phyloP scores from a whole-genome alignment of 2,329 filamentous ascomycete genomes.

The Aspergillus calidoustus region DNA sequence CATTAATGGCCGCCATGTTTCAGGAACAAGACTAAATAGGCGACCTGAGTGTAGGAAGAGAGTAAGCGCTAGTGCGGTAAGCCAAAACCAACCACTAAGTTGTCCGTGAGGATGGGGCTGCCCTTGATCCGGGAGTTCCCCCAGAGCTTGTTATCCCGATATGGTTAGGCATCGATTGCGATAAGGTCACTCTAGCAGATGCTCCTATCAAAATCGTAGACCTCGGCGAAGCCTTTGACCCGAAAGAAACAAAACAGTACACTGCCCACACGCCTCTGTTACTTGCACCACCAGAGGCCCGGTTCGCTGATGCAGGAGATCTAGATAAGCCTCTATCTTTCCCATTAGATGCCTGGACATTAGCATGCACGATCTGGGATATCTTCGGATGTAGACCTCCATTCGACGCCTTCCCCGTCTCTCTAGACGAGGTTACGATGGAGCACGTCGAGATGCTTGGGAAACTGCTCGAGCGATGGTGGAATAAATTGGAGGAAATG shows the following conservation, averaged over 20 bases:
- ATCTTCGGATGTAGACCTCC: conserved; percentile 33
- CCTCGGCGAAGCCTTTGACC: conserved; percentile 31
- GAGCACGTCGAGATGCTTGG: conserved; percentile 35
- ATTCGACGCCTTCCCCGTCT: conserved; percentile 28
- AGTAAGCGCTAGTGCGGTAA: too few species aligned
- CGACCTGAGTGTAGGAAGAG: too few species aligned
- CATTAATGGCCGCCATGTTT: too few species aligned
- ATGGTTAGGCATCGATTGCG: conserved; percentile 27
- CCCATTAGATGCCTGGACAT: conserved; percentile 32
- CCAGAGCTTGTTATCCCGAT: conserved; percentile 23
- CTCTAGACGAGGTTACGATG: conserved; percentile 28
- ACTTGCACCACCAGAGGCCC: conserved; percentile 36
- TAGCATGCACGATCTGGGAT: conserved; percentile 39
- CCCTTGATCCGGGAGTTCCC: conserved; percentile 26
- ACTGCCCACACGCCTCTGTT: conserved; percentile 25
- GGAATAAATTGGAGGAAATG: conserved; percentile 30
- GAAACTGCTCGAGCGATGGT: conserved; percentile 28
- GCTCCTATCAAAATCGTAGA: conserved; percentile 26
- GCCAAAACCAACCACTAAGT: conserved; percentile 1
- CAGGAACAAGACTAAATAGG: too few species aligned
- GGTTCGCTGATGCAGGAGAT: conserved; percentile 29
- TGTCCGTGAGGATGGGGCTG: conserved; percentile 21
- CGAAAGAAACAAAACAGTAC: conserved; percentile 12
- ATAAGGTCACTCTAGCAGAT: conserved; percentile 26
- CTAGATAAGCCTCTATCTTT: conserved; percentile 35